phyloP scores from a whole-genome alignment of 345 rosid species.

The Mangifera indica region DNA sequence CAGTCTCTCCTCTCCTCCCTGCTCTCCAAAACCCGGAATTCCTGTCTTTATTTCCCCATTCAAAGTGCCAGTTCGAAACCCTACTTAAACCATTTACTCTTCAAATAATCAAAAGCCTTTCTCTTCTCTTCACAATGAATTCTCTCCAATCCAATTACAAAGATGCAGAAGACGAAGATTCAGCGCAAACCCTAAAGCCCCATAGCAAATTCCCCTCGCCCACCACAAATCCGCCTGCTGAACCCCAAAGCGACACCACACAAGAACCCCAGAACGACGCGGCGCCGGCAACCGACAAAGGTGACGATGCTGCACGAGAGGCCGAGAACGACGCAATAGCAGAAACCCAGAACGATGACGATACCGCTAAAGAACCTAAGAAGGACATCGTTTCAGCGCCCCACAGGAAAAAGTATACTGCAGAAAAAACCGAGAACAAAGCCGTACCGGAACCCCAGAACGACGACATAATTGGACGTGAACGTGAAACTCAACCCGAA shows the following conservation, averaged over 20 bases:
- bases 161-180: conserved; percentile 37
- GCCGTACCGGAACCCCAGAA: too few species aligned
- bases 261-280: background rate
- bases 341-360: conserved; percentile 18
- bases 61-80: background rate
- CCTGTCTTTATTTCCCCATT: background rate
- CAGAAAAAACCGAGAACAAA: too few species aligned
- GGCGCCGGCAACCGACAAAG: background rate
- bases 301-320: conserved; percentile 15
- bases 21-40: background rate
- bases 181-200: background rate
- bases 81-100: background rate
- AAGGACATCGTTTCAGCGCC: too few species aligned
- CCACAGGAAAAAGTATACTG: too few species aligned
- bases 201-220: background rate
- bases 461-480: too few species aligned
- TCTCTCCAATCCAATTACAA: conserved; percentile 42
- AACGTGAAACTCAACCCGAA: too few species aligned
- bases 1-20: too few species aligned
- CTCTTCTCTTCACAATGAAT: conserved; percentile 36
- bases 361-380: too few species aligned
- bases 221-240: background rate
- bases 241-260: conserved; percentile 2
- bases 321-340: background rate
- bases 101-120: background rate